A percentile compares a stretch with the other conserved stretches of the same genome.
These are phyloP conservation scores for Chenopodium suecicum DNA, from an alignment of 148 eudicot genomes.

Conservation along the genomic window DNA sequence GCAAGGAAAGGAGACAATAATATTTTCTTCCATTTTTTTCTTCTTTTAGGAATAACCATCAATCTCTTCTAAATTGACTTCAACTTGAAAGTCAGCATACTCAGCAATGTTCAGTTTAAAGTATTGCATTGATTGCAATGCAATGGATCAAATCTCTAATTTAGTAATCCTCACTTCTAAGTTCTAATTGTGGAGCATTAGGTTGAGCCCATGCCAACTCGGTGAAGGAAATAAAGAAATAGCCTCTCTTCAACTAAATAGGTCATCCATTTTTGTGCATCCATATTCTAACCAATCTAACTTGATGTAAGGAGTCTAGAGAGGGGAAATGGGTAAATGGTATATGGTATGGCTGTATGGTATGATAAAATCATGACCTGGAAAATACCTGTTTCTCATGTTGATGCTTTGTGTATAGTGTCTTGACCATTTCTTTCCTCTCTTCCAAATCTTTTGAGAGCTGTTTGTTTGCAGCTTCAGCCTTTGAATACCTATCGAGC, in stretches of 20 bases:
- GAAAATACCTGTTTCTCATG: slow-evolving; percentile 78
- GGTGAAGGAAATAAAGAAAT: not conserved
- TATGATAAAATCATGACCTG: not conserved
- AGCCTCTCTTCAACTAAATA: not conserved
- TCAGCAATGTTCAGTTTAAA: not conserved
- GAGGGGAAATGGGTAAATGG: not conserved
- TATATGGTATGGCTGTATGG: not conserved
- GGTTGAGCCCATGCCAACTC: not conserved
- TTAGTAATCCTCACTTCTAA: not conserved
- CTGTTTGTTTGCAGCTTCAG: slow-evolving; percentile 60
- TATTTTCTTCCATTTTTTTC: no score
- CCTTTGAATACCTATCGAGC: slow-evolving; percentile 66
- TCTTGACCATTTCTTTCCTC: slow-evolving; percentile 72
- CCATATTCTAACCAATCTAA: not conserved
- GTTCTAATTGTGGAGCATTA: no score
- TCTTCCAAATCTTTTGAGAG: slow-evolving; percentile 75
- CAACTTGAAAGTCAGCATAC: not conserved
- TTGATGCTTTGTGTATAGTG: slow-evolving; percentile 80
- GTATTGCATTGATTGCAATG: not conserved
- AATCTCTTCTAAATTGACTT: not conserved
- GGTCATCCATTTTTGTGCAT: not conserved
- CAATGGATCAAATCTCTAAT: not conserved
- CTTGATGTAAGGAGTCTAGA: not conserved
- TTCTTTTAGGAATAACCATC: no score
- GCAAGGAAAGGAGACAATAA: no score